Conservation (phyloP, 2,329 filamentous ascomycete species). For the Biscogniauxia marginata region DNA sequence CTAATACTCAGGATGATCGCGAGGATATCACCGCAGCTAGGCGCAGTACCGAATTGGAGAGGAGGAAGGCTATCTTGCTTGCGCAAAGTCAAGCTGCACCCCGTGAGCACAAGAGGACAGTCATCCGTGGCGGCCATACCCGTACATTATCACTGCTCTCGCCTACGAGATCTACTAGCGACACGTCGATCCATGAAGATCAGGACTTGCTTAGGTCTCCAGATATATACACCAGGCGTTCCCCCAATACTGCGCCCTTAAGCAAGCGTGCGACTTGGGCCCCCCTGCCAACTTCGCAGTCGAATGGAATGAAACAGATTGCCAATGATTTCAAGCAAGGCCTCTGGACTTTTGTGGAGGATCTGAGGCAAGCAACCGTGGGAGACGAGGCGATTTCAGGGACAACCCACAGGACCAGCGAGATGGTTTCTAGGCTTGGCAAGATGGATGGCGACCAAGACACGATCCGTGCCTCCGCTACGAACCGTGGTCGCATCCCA, state of each 20-base stretch:
- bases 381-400: conserved; percentile 83
- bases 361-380: conserved; percentile 91
- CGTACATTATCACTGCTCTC: conserved; percentile 78
- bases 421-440: conserved; percentile 26
- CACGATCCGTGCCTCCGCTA: conserved; percentile 45
- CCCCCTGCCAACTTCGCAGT: conserved; percentile 47
- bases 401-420: conserved; percentile 36
- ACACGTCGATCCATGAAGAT: conserved; percentile 45
- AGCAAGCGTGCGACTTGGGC: conserved; percentile 62
- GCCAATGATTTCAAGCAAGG: conserved; percentile 87
- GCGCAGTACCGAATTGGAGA: conserved; percentile 64
- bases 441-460: conserved; percentile 40
- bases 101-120: conserved; percentile 52
- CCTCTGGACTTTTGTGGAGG: conserved; percentile 91
- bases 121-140: conserved; percentile 67
- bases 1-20: conserved; percentile 26
- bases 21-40: conserved; percentile 40
- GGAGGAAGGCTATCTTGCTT: conserved; percentile 66
- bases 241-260: conserved; percentile 36
- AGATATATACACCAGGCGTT: conserved; percentile 31
- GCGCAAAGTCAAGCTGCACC: conserved; percentile 42
- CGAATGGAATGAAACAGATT: conserved; percentile 66
- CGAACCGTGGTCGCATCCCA: conserved; percentile 41
- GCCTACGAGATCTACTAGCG: conserved; percentile 50
- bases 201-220: conserved; percentile 43